phyloP scores from a whole-genome alignment of 208 protist genomes.

The Blechomonas ayalai region DNA sequence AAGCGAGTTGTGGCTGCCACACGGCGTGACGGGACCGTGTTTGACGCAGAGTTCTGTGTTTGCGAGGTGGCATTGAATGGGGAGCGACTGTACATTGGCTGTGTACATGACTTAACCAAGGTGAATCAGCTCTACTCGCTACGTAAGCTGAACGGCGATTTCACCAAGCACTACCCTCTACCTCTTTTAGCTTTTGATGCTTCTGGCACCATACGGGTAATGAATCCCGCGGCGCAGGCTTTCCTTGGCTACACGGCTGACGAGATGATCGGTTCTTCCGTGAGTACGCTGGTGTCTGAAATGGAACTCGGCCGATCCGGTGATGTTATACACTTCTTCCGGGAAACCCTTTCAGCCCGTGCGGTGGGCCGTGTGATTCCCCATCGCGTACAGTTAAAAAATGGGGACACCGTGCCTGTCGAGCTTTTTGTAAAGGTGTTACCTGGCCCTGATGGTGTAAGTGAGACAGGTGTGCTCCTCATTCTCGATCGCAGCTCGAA shows the following conservation, averaged over 20 bases:
- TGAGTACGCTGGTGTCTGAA: conserved; percentile 27
- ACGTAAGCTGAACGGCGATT: conserved; percentile 4
- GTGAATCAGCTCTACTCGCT: conserved; percentile 1
- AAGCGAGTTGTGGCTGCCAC: conserved; percentile 1
- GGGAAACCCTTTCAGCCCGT: neutral
- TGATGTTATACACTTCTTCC: neutral
- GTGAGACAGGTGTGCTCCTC: too few species aligned
- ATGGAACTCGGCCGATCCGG: conserved; percentile 7
- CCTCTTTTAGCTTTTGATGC: conserved; percentile 17
- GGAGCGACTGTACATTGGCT: conserved; percentile 7
- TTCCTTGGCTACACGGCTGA: conserved; percentile 18
- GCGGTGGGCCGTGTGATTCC: neutral
- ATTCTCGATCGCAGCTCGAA: conserved; percentile 5
- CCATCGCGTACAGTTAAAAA: conserved; percentile 5
- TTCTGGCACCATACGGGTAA: conserved; percentile 9
- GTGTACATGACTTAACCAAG: conserved; percentile 7
- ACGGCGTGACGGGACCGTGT: conserved; percentile 9
- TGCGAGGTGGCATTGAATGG: conserved; percentile 2
- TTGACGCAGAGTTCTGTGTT: conserved; percentile 6
- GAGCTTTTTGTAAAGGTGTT: conserved; percentile 9
- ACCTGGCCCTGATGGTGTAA: neutral
- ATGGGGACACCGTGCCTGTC: conserved; percentile 9
- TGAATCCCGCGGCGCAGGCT: conserved; percentile 13
- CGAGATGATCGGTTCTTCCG: conserved; percentile 18
- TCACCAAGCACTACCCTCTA: conserved; percentile 10